A percentile compares a stretch with the other conserved stretches of the same genome.
These are phyloP conservation scores for Sinapis alba DNA, from an alignment of 441 rosid species.

Conservation along the genomic window DNA sequence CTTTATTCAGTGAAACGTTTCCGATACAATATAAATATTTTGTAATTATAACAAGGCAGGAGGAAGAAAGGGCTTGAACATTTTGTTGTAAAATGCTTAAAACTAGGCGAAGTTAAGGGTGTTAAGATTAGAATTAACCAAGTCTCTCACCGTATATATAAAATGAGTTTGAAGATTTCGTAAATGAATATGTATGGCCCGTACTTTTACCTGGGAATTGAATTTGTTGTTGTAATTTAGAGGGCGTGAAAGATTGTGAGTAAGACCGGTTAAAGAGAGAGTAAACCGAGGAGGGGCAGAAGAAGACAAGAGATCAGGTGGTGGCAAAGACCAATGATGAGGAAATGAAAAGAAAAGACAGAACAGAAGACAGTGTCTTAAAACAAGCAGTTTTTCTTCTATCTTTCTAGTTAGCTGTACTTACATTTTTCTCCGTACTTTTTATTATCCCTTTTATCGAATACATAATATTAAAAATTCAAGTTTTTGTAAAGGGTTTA, in stretches of 20 bases:
- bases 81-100: not conserved
- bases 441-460: constrained; percentile 13
- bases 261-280: constrained; percentile 5
- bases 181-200: not conserved
- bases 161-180: not conserved
- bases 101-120: constrained; percentile 18
- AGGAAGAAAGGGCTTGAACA: not conserved
- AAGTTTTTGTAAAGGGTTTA: too few species aligned
- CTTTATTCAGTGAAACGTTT: not conserved
- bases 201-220: too few species aligned
- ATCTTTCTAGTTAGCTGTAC: constrained; percentile 37
- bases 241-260: not conserved
- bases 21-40: not conserved
- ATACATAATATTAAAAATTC: not conserved
- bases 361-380: constrained; percentile 19
- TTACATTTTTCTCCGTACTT: constrained; percentile 40
- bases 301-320: constrained; percentile 40
- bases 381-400: not conserved
- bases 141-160: not conserved
- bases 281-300: constrained; percentile 12
- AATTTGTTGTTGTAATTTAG: not conserved
- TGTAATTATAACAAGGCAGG: not conserved
- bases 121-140: constrained; percentile 12
- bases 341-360: constrained; percentile 22
- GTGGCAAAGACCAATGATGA: constrained; percentile 42